These are phyloP conservation scores for Fusarium subglutinans DNA, from an alignment of 2,329 filamentous ascomycete species.

Conservation along the genomic window DNA sequence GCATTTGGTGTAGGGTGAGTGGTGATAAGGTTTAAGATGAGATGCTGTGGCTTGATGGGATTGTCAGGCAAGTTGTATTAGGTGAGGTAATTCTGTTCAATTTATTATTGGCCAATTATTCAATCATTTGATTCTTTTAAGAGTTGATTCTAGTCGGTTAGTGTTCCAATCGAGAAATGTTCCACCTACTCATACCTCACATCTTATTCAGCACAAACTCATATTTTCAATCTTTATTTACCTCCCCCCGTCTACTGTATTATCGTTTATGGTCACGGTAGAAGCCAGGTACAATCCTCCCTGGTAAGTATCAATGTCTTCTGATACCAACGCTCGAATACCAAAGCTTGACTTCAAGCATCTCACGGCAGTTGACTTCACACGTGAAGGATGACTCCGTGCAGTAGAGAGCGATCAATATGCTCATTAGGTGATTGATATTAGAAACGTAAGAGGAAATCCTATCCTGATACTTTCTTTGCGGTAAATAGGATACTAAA, in stretches of 20 bases:
- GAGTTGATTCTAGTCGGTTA: too few species aligned
- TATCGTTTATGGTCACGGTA: fast-evolving
- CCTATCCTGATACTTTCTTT: too few species aligned
- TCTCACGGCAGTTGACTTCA: fast-evolving
- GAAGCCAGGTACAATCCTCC: too few species aligned
- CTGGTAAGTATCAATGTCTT: too few species aligned
- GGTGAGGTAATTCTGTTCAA: background rate
- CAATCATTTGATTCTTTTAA: too few species aligned
- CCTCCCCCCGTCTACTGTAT: fast-evolving
- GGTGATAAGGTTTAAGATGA: background rate
- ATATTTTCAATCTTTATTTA: too few species aligned
- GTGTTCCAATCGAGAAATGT: fast-evolving
- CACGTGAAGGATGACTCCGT: too few species aligned
- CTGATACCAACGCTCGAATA: too few species aligned
- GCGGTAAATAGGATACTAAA: fast-evolving
- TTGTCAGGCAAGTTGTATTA: fast-evolving
- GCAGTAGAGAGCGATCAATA: too few species aligned
- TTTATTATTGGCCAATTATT: background rate
- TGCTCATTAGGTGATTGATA: fast-evolving
- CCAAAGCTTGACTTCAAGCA: too few species aligned
- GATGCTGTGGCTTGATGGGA: background rate
- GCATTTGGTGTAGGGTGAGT: background rate
- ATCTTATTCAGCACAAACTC: too few species aligned
- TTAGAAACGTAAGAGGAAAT: too few species aligned
- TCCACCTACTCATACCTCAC: fast-evolving